Conservation (phyloP, 179 eudicot species). For the Actinidia polygama region DNA sequence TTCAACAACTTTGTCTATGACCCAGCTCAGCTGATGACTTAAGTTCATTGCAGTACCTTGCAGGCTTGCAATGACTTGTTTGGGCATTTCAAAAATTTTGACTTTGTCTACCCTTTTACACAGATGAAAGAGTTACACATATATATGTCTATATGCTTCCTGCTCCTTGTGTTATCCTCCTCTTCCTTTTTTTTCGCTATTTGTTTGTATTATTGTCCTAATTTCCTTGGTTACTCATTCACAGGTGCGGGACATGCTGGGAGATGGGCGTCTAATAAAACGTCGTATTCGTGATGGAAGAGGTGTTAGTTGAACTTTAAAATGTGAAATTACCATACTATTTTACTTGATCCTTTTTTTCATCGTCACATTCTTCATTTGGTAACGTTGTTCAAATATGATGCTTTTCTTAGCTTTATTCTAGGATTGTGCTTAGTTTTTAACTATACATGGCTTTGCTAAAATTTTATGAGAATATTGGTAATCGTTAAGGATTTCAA, state of each 20-base stretch:
- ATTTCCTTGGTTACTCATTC: constrained; percentile 14
- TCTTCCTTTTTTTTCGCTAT: neutral
- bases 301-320: constrained; percentile 46
- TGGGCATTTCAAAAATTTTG: neutral
- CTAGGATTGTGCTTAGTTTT: neutral
- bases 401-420: neutral
- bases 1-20: neutral
- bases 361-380: neutral
- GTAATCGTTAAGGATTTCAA: neutral
- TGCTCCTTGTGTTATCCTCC: neutral
- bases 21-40: neutral
- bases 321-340: neutral
- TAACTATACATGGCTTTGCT: neutral
- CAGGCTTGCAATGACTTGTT: neutral
- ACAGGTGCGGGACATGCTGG: constrained; percentile 98
- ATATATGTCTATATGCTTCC: constrained; percentile 6
- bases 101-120: neutral
- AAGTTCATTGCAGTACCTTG: neutral
- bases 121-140: neutral
- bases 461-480: neutral
- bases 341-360: neutral
- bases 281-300: constrained; percentile 95
- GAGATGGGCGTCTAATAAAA: constrained; percentile 97
- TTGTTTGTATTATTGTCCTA: constrained; percentile 5
- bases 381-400: neutral